Base-by-base conservation (phyloP, 768 basidiomycete species). In the Amanita rubescens region DNA sequence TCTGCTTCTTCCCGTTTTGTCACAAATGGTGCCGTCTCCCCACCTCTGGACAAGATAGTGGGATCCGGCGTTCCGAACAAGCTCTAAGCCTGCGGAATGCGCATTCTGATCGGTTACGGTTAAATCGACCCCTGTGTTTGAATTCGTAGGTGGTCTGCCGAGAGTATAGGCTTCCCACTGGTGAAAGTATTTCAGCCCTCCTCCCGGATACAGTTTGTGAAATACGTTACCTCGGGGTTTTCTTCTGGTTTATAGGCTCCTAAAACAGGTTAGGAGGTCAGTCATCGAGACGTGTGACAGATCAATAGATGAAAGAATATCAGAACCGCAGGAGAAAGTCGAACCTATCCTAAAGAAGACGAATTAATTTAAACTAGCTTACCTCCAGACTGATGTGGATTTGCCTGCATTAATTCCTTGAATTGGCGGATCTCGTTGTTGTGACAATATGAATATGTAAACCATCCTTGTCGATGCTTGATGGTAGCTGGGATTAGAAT, bases 391-490 rank as follows among this genome's bases (percentile, higher is more conserved):
- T 78, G 75, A 59, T 82, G 80, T 47, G 81, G 73, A 58, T 84
- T 84, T 51, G 79, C 67, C 64, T 81, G 82, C 59, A 73, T 65
- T 55, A 87, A 73, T 67, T 94, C 93, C 69, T 88, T 88, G 76
- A 98, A 99, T 70, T 99, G 96, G 54, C 94, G 85, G 57, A 98
- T 92, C 70, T 96, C 85, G 49, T 83, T 79, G 68, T 94, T 90
- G 72, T 99, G 94, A 73, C 95, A 93, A 69, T 90, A 96, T 46
- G 91, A 85, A 71, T 98, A 98, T 34, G 94, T 98, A 74, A 97
- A 98, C 94, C 94, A 96, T 35, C 85, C 82, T 74, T 92, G 89
- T 60, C 82, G 82, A 65, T 86, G 83, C 86, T 92, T 71, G 57
- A 51, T 60, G 55, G 63, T 46, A 65, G 71, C 60, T 67, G 65